These are phyloP conservation scores for Zoysia matrella DNA, from an alignment of 202 grass and related monocot genomes.

Conservation along the genomic window DNA sequence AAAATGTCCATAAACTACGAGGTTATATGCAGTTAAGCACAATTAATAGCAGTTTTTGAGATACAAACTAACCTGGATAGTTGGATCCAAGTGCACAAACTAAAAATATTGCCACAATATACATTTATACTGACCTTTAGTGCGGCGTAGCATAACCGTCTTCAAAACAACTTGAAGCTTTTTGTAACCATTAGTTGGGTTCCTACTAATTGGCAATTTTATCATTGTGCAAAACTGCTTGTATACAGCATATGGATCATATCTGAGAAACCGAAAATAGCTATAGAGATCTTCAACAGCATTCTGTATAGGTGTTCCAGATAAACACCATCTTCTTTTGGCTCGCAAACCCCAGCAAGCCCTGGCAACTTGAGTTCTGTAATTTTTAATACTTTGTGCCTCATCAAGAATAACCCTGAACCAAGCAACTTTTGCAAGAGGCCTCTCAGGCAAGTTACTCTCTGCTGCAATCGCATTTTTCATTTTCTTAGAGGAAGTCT, in stretches of 20 bases:
- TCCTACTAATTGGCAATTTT: too few species aligned
- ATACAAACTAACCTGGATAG: neutral
- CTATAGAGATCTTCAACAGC: conserved; percentile 96
- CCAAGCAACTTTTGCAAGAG: conserved; percentile 94
- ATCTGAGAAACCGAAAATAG: conserved; percentile 29
- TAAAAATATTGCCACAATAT: too few species aligned
- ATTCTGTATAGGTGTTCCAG: conserved; percentile 99
- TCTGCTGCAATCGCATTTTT: conserved; percentile 57
- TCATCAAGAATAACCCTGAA: conserved; percentile 99
- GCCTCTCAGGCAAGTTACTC: conserved; percentile 67
- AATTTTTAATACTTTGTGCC: conserved; percentile 99
- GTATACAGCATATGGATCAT: too few species aligned
- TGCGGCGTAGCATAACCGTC: too few species aligned
- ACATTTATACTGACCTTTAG: neutral
- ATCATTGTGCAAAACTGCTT: too few species aligned
- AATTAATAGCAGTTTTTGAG: neutral
- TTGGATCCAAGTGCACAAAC: conserved; percentile 27
- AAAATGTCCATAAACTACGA: neutral
- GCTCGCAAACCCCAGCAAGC: too few species aligned
- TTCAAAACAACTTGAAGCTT: too few species aligned
- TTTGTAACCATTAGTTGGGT: too few species aligned
- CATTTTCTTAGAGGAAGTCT: conserved; percentile 51
- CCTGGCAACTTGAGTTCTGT: conserved; percentile 52
- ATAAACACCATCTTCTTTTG: conserved; percentile 99
- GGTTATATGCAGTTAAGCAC: neutral